Conservation (phyloP, 2,329 filamentous ascomycete species). For the Pyricularia sp. region DNA sequence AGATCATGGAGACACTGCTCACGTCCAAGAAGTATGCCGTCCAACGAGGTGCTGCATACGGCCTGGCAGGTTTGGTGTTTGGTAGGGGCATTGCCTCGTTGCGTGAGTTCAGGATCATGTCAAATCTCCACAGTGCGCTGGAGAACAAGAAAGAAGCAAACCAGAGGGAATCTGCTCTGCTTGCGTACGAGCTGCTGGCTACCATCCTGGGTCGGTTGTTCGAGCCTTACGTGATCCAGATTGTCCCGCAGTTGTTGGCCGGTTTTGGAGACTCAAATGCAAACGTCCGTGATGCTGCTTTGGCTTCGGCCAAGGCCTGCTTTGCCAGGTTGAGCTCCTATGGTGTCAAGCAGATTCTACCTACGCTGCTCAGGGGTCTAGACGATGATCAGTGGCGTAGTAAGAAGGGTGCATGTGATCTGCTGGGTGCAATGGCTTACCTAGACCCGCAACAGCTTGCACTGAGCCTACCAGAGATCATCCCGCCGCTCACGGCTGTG, state of each 20-base stretch:
- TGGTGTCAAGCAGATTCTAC: constrained; percentile 89
- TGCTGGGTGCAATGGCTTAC: constrained; percentile 96
- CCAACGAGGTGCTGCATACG: constrained; percentile 89
- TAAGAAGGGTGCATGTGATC: constrained; percentile 95
- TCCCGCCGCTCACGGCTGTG: constrained; percentile 86
- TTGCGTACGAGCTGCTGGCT: constrained; percentile 86
- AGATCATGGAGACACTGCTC: constrained; percentile 74
- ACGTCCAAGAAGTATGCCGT: constrained; percentile 86
- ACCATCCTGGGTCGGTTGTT: constrained; percentile 80
- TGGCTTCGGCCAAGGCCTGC: constrained; percentile 88
- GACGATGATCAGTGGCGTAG: constrained; percentile 97
- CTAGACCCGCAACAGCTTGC: constrained; percentile 92
- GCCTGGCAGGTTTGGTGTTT: constrained; percentile 78
- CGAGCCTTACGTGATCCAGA: constrained; percentile 93
- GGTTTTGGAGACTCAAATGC: constrained; percentile 83
- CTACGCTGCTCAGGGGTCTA: constrained; percentile 81
- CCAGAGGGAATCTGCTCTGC: constrained; percentile 77
- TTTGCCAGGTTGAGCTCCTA: constrained; percentile 91
- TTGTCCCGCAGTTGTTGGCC: constrained; percentile 80
- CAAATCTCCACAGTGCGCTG: constrained; percentile 67
- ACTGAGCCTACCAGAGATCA: constrained; percentile 87
- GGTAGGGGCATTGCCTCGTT: constrained; percentile 79
- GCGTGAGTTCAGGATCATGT: constrained; percentile 78
- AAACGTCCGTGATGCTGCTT: constrained; percentile 85
- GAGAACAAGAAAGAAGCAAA: constrained; percentile 93